These are phyloP conservation scores for Stenocarpella maydis DNA, from an alignment of 2,329 filamentous ascomycete genomes.

Conservation along the genomic window DNA sequence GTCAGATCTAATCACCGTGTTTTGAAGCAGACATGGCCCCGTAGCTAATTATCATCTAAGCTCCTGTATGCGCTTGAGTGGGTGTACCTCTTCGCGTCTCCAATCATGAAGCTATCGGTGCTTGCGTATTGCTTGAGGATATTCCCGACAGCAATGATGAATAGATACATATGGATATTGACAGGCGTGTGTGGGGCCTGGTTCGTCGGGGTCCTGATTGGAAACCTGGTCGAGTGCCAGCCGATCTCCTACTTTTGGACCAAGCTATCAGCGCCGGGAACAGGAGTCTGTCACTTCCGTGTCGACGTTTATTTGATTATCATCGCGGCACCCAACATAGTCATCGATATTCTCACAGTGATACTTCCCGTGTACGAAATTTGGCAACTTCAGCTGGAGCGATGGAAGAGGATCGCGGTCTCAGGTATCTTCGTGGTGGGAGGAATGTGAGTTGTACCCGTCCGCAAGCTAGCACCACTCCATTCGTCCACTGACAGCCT, in stretches of 20 bases:
- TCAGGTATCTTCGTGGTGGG: constrained; percentile 16
- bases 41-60: background rate
- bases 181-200: background rate
- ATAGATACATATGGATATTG: background rate
- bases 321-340: constrained; percentile 9
- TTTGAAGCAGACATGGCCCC: too few species aligned
- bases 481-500: background rate
- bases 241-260: constrained; percentile 23
- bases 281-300: background rate
- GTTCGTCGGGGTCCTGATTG: constrained; percentile 10
- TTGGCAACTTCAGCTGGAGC: constrained; percentile 15
- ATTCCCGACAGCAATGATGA: constrained; percentile 5
- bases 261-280: background rate
- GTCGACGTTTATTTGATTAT: constrained; percentile 10
- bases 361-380: constrained; percentile 16
- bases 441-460: background rate
- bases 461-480: background rate
- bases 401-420: constrained; percentile 19
- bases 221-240: constrained; percentile 13
- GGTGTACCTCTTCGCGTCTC: constrained; percentile 17
- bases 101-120: constrained; percentile 9
- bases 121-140: constrained; percentile 15
- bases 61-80: constrained; percentile 21
- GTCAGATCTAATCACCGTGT: background rate
- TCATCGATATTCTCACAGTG: constrained; percentile 1